These are phyloP conservation scores for Zygotorulaspora sp. DNA, from an alignment of 805 yeast species.

Conservation along the genomic window DNA sequence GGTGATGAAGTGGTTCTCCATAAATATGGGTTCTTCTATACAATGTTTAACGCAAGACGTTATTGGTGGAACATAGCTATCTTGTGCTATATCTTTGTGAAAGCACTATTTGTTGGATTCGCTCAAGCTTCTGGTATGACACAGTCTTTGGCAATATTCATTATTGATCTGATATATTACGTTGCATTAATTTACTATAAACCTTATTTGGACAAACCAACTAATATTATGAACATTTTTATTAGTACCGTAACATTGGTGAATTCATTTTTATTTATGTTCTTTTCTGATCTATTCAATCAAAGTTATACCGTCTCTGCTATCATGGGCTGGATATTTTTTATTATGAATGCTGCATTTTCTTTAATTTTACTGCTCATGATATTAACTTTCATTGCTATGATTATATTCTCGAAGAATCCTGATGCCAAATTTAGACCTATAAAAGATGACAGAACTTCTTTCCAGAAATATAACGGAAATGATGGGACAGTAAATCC, in stretches of 20 bases:
- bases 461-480: conserved; percentile 57
- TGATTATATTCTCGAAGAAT: conserved; percentile 68
- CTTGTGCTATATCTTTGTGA: conserved; percentile 56
- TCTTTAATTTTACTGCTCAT: conserved; percentile 66
- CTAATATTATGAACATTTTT: conserved; percentile 69
- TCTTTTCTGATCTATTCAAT: conserved; percentile 78
- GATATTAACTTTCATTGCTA: conserved; percentile 60
- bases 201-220: conserved; percentile 80
- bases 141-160: conserved; percentile 71
- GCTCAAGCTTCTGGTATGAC: conserved; percentile 79
- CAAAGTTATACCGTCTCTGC: conserved; percentile 77
- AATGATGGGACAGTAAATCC: conserved; percentile 34
- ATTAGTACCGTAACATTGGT: conserved; percentile 68
- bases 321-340: conserved; percentile 89
- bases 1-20: conserved; percentile 69
- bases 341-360: conserved; percentile 84
- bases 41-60: conserved; percentile 75
- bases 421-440: conserved; percentile 88
- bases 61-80: conserved; percentile 80
- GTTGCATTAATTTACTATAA: conserved; percentile 54
- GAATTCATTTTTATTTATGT: conserved; percentile 79
- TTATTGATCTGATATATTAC: conserved; percentile 69
- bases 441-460: conserved; percentile 86
- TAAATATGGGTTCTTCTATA: conserved; percentile 83
- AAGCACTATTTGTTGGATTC: conserved; percentile 69